Conservation (phyloP, 1,284 basidiomycete species). For the Papiliotrema flavescens region DNA sequence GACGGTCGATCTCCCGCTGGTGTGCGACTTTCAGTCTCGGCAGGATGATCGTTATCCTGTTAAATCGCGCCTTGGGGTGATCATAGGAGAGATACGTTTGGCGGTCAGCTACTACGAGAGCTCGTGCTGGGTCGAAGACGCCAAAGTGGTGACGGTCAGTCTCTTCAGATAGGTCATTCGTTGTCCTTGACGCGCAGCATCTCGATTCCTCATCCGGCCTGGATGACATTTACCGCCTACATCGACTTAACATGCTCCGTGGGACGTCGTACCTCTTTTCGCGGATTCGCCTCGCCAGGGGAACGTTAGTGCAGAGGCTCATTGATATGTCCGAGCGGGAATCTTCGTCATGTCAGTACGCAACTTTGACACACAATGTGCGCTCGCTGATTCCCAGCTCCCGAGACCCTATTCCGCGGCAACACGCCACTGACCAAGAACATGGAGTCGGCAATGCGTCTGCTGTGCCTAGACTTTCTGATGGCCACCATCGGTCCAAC, state of each 20-base stretch:
- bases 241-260: slow-evolving; percentile 10
- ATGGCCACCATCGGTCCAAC: slow-evolving; percentile 24
- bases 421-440: slow-evolving; percentile 30
- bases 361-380: no score
- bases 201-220: slow-evolving; percentile 6
- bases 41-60: slow-evolving; percentile 33
- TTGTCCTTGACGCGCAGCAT: slow-evolving; percentile 4
- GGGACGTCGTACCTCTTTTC: slow-evolving; percentile 5
- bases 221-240: slow-evolving; percentile 12
- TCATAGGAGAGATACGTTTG: slow-evolving; percentile 34
- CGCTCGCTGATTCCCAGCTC: slow-evolving; percentile 13
- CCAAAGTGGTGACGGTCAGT: slow-evolving; percentile 5
- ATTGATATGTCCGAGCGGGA: slow-evolving; percentile 17
- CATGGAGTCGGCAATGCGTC: slow-evolving; percentile 29
- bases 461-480: slow-evolving; percentile 27
- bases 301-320: slow-evolving; percentile 14
- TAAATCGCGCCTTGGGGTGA: slow-evolving; percentile 9
- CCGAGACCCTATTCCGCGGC: slow-evolving; percentile 28
- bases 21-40: slow-evolving; percentile 13
- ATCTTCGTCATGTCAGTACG: slow-evolving; percentile 5
- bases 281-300: slow-evolving; percentile 20
- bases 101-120: slow-evolving; percentile 21
- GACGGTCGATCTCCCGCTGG: slow-evolving; percentile 21
- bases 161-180: slow-evolving; percentile 6
- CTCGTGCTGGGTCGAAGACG: not conserved